Percentiles rank a stretch among this genome's conserved stretches.
Evolutionary conservation across 78 protist genomes (phyloP).

Genomic region (Pelomyxa schiedti): DNA sequence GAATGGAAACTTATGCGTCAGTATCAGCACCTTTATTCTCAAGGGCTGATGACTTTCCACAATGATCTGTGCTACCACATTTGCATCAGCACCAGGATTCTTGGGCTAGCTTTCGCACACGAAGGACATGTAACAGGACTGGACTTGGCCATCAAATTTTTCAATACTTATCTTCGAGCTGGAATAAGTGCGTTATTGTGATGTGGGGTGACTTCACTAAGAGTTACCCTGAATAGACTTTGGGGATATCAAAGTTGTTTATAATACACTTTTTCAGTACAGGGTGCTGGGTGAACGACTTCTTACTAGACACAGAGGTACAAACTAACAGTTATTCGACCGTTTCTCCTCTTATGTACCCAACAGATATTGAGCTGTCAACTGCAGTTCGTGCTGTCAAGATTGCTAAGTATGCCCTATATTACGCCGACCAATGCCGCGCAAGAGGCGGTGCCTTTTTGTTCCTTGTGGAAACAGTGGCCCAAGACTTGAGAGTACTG

Average conservation of each 20-base stretch:
- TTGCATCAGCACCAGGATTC: conserved; percentile 4
- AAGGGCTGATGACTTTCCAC: not conserved
- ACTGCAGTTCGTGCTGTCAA: too few relatives aligned
- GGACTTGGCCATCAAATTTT: conserved; percentile 4
- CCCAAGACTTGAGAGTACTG: conserved; percentile 1
- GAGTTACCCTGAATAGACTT: too few relatives aligned
- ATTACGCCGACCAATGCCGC: not conserved
- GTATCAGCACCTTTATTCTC: not conserved
- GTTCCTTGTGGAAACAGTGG: not conserved
- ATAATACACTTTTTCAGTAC: conserved; percentile 4
- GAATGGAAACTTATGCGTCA: conserved; percentile 11
- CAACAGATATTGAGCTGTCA: not conserved
- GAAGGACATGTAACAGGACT: not conserved
- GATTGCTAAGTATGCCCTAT: not conserved
- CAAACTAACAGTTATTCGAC: not conserved
- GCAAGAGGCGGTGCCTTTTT: too few relatives aligned
- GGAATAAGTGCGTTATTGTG: too few relatives aligned
- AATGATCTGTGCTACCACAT: conserved; percentile 11
- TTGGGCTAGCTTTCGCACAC: not conserved
- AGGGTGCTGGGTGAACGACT: not conserved
- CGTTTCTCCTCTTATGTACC: not conserved
- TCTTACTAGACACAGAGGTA: not conserved
- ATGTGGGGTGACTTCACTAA: too few relatives aligned
- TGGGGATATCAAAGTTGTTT: not conserved
- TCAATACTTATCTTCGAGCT: conserved; percentile 4